Conservation (phyloP, 176 grass and related monocot species). For the Luzula sylvatica region DNA sequence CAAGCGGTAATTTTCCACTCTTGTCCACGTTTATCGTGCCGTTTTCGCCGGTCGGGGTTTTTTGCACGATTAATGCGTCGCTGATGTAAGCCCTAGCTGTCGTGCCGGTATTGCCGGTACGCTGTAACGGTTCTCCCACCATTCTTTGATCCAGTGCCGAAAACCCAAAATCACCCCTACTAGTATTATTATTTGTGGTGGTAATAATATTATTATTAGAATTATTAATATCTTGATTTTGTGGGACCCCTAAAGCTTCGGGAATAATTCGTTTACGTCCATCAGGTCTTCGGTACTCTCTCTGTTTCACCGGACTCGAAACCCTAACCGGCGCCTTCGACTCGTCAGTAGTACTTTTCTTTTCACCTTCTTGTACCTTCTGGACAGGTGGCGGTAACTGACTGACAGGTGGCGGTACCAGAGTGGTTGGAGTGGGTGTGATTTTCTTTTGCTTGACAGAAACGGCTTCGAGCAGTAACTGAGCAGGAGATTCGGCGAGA, state of each 20-base stretch:
- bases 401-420: slow-evolving; percentile 23
- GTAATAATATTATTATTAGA: slow-evolving; percentile 22
- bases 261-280: slow-evolving; percentile 98
- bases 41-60: slow-evolving; percentile 34
- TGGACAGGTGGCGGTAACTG: slow-evolving; percentile 13
- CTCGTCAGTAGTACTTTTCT: slow-evolving; percentile 42
- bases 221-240: slow-evolving; percentile 44
- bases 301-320: slow-evolving; percentile 89
- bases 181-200: slow-evolving; percentile 5
- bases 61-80: slow-evolving; percentile 78
- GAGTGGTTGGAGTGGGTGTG: slow-evolving; percentile 37
- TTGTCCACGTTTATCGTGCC: slow-evolving; percentile 50
- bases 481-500: slow-evolving; percentile 74
- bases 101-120: slow-evolving; percentile 46
- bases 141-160: slow-evolving; percentile 17
- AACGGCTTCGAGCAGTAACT: slow-evolving; percentile 74
- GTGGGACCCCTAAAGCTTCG: slow-evolving; percentile 83
- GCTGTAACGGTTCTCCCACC: slow-evolving; percentile 21
- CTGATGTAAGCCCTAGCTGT: slow-evolving; percentile 73
- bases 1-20: slow-evolving; percentile 15
- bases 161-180: not conserved
- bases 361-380: slow-evolving; percentile 52
- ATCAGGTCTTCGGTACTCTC: slow-evolving; percentile 86
- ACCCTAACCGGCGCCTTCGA: slow-evolving; percentile 40
- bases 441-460: slow-evolving; percentile 69